phyloP scores from a whole-genome alignment of 306 rosid species.

The Malus orientalis region DNA sequence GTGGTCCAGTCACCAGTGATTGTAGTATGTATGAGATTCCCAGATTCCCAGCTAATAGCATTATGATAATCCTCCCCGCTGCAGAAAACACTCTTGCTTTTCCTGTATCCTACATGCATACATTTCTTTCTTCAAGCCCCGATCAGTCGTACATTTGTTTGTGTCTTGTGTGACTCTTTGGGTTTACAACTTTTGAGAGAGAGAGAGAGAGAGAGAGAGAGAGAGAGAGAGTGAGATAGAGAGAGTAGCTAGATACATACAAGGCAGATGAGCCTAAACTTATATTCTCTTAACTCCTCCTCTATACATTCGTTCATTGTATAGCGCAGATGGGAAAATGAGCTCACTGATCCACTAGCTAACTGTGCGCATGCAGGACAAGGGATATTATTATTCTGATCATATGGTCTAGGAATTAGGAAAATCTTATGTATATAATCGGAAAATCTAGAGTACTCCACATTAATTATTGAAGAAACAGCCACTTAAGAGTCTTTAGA shows the following conservation, averaged over 20 bases:
- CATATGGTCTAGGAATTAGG: neutral
- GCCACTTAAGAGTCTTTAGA: neutral
- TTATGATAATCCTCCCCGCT: slow-evolving; percentile 23
- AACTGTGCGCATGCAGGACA: neutral
- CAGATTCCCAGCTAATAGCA: neutral
- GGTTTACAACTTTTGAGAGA: neutral
- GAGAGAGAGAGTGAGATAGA: neutral
- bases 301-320: neutral
- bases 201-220: neutral
- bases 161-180: neutral
- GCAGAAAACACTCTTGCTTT: slow-evolving; percentile 46
- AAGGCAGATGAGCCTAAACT: neutral
- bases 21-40: slow-evolving; percentile 37
- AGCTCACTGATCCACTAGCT: neutral
- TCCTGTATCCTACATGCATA: slow-evolving; percentile 32
- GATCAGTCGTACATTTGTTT: neutral
- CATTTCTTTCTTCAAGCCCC: neutral
- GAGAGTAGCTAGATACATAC: neutral
- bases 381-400: neutral
- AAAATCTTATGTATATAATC: neutral
- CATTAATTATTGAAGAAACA: neutral
- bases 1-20: slow-evolving; percentile 43
- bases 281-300: neutral
- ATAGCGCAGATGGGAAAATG: neutral
- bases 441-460: neutral